phyloP scores from a whole-genome alignment of 2,329 filamentous ascomycete species.

The Hymenoscyphus fraxineus region DNA sequence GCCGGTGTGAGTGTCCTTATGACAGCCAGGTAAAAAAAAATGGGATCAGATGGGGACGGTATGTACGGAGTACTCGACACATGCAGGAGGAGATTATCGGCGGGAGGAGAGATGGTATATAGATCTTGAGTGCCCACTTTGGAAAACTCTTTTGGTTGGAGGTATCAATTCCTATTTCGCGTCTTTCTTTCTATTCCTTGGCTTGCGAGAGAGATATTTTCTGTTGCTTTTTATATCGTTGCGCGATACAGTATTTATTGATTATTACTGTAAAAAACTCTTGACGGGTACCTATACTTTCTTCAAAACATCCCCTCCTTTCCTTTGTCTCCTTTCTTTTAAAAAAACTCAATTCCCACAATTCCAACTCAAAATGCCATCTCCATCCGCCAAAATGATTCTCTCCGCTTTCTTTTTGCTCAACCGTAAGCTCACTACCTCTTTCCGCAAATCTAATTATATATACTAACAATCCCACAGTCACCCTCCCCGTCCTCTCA shows the following conservation, averaged over 20 bases:
- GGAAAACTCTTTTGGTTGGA: background rate
- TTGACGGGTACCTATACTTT: background rate
- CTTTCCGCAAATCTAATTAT: background rate
- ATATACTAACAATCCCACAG: background rate
- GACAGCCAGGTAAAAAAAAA: background rate
- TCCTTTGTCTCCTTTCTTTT: too few relatives aligned
- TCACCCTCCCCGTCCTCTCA: conserved; percentile 8
- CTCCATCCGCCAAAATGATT: conserved; percentile 1
- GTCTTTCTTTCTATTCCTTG: background rate
- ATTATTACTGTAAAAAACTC: conserved; percentile 1
- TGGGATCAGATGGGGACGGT: background rate
- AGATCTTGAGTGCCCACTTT: background rate
- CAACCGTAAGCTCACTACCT: conserved; percentile 4
- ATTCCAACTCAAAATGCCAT: conserved; percentile 10
- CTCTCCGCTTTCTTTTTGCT: conserved; percentile 12
- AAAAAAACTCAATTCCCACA: background rate
- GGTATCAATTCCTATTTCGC: background rate
- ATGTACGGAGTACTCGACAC: background rate
- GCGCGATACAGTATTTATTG: background rate
- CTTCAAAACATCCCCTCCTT: background rate
- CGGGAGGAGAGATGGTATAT: background rate
- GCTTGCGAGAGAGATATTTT: background rate
- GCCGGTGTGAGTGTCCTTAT: background rate
- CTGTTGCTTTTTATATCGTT: background rate
- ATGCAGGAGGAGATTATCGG: background rate